Percentiles rank a stretch among this genome's conserved stretches.
Evolutionary conservation across 2,329 filamentous ascomycete species (phyloP).

Genomic region (Mycocentrospora acerina): DNA sequence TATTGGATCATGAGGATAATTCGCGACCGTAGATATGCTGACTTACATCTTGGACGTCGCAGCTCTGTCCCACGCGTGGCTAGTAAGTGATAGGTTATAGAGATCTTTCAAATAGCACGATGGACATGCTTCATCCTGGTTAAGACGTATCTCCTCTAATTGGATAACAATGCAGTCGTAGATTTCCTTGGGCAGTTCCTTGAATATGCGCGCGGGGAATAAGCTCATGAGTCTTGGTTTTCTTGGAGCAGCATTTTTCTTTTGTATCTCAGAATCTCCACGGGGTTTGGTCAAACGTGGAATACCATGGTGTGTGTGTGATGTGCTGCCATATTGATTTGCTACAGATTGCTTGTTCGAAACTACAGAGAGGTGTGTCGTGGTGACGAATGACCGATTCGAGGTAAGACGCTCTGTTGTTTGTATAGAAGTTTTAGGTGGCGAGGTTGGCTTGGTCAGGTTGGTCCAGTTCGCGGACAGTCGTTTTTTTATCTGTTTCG

Average conservation of each 20-base stretch:
- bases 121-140: conserved; percentile 45
- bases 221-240: conserved; percentile 14
- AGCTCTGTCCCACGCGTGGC: conserved; percentile 57
- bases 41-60: conserved; percentile 54
- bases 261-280: conserved; percentile 42
- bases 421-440: no score
- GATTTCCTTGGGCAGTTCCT: conserved; percentile 54
- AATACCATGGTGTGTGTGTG: conserved; percentile 10
- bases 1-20: conserved; percentile 3
- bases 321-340: not conserved
- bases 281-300: conserved; percentile 37
- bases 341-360: not conserved
- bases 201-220: conserved; percentile 42
- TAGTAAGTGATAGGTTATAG: conserved; percentile 55
- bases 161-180: conserved; percentile 58
- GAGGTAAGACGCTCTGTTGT: not conserved
- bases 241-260: conserved; percentile 35
- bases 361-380: conserved; percentile 1
- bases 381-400: conserved; percentile 1
- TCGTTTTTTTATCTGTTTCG: no score
- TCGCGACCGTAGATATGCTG: no score
- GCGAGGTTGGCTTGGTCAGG: no score
- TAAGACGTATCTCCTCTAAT: conserved; percentile 48
- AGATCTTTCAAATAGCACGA: conserved; percentile 59
- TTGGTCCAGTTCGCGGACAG: no score